These are phyloP conservation scores for Penstemon eatonii DNA, from an alignment of 257 asterid species.

Conservation along the genomic window DNA sequence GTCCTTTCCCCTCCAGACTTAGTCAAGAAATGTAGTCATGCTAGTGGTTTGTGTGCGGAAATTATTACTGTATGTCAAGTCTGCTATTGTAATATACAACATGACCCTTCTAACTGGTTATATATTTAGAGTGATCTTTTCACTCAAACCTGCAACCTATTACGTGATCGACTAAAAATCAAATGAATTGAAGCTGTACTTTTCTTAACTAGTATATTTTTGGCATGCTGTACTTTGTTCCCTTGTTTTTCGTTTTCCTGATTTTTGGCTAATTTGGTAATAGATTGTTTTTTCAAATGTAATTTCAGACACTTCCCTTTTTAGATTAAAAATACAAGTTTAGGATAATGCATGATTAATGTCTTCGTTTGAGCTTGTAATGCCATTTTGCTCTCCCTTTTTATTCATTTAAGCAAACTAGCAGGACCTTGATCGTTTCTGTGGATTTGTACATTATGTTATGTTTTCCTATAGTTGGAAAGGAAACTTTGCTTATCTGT, in stretches of 20 bases:
- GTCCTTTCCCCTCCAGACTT: constrained; percentile 10
- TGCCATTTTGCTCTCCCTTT: neutral
- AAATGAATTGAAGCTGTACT: constrained; percentile 7
- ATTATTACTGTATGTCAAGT: neutral
- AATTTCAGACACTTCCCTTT: neutral
- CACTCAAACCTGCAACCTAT: neutral
- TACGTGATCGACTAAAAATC: neutral
- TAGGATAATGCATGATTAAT: neutral
- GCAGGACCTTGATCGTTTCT: neutral
- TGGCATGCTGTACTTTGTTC: neutral
- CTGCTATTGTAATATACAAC: neutral
- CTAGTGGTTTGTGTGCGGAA: constrained; percentile 5
- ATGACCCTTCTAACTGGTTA: constrained; percentile 4
- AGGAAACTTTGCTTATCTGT: neutral
- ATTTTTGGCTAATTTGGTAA: neutral
- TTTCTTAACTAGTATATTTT: neutral
- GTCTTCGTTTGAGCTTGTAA: neutral
- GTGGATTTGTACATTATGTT: neutral
- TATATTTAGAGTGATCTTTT: neutral
- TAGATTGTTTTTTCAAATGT: neutral
- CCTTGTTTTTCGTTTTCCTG: neutral
- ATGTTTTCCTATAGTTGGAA: neutral
- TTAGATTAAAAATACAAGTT: neutral
- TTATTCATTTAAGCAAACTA: neutral
- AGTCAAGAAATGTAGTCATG: neutral